Evolutionary conservation across 2,329 filamentous ascomycete genomes (phyloP).

Genomic region (Lasiodiplodia sp.): DNA sequence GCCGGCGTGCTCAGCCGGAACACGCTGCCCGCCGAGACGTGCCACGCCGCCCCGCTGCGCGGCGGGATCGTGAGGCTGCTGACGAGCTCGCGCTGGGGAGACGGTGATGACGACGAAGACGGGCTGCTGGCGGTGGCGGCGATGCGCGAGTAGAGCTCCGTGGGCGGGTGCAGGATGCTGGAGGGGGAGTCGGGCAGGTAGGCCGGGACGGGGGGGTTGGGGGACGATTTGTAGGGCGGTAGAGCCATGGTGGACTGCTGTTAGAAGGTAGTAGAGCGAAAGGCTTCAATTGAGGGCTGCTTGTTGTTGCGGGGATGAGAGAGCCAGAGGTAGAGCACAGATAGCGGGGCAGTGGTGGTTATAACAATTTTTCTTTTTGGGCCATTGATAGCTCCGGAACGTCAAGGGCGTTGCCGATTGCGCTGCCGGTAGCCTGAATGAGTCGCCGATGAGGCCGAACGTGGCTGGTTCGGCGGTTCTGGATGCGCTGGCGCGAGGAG

Average conservation of each 20-base stretch:
- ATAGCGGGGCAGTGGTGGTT: neutral
- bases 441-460: neutral
- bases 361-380: neutral
- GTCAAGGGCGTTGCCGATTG: neutral
- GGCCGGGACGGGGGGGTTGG: slow-evolving; percentile 39
- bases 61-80: slow-evolving; percentile 66
- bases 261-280: neutral
- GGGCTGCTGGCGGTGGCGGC: slow-evolving; percentile 29
- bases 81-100: slow-evolving; percentile 36
- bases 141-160: slow-evolving; percentile 40
- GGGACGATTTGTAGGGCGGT: slow-evolving; percentile 5
- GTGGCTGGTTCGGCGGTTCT: neutral
- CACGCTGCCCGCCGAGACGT: slow-evolving; percentile 71
- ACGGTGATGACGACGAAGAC: neutral
- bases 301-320: too few relatives aligned
- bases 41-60: slow-evolving; percentile 76
- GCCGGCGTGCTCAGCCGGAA: slow-evolving; percentile 77
- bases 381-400: slow-evolving; percentile 1
- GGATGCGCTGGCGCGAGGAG: slow-evolving; percentile 2
- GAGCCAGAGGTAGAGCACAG: neutral
- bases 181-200: slow-evolving; percentile 44
- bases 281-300: neutral
- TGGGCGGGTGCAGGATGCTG: slow-evolving; percentile 44
- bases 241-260: neutral
- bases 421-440: neutral